These are phyloP conservation scores for Saccharum hybrid DNA, from an alignment of 202 grass and related monocot genomes.

Conservation along the genomic window DNA sequence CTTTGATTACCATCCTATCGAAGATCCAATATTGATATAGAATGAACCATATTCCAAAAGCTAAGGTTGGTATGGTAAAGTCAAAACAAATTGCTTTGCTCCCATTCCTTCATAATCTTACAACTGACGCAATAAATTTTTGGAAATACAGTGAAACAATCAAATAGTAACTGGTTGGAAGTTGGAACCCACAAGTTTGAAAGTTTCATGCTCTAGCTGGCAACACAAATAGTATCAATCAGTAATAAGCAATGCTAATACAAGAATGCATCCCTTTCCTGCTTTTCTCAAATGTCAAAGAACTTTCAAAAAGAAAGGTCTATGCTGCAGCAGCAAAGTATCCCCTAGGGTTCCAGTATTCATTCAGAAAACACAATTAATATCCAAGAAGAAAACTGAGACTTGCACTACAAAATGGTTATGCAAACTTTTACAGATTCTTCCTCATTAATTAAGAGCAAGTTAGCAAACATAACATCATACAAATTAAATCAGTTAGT, in stretches of 20 bases:
- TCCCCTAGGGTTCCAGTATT: background rate
- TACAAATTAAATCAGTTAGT: constrained; percentile 1
- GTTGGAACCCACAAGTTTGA: background rate
- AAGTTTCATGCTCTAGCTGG: constrained; percentile 4
- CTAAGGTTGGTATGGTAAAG: constrained; percentile 13
- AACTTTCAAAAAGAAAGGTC: constrained; percentile 24
- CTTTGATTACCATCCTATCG: constrained; percentile 8
- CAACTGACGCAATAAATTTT: background rate
- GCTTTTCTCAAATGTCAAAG: background rate
- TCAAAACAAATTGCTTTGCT: background rate
- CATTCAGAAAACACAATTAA: background rate
- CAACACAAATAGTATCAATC: background rate
- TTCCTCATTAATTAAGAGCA: background rate
- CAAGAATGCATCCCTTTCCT: background rate
- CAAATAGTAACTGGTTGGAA: background rate
- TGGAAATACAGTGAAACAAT: background rate
- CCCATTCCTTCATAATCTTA: background rate
- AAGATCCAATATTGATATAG: background rate
- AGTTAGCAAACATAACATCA: background rate
- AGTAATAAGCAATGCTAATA: background rate
- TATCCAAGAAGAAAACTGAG: constrained; percentile 6
- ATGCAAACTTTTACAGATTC: background rate
- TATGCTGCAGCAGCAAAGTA: background rate
- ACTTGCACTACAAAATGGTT: background rate
- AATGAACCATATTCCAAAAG: constrained; percentile 16